Conservation (phyloP, 2,329 filamentous ascomycete species). For the Aspergillus ochraceoroseus region DNA sequence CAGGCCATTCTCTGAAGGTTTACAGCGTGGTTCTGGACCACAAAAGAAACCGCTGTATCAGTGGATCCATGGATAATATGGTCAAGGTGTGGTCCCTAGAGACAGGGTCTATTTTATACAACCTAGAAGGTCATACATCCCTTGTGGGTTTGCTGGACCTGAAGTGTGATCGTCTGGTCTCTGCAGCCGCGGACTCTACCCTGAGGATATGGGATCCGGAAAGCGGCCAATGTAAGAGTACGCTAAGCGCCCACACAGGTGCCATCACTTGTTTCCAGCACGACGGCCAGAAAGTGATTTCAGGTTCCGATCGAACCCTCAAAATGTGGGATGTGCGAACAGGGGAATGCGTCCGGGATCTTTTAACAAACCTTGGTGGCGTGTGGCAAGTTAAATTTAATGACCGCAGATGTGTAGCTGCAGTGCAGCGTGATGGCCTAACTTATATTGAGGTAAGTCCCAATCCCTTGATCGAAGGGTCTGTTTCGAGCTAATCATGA, state of each 20-base stretch:
- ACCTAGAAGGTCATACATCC: slow-evolving; percentile 85
- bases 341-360: slow-evolving; percentile 85
- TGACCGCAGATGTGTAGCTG: slow-evolving; percentile 87
- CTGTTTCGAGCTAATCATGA: slow-evolving; percentile 16
- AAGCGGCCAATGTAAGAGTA: slow-evolving; percentile 82
- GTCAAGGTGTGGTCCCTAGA: slow-evolving; percentile 97
- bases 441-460: slow-evolving; percentile 91
- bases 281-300: slow-evolving; percentile 93
- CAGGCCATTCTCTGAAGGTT: slow-evolving; percentile 86
- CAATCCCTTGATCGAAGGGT: background rate
- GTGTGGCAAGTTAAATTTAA: slow-evolving; percentile 99
- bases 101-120: slow-evolving; percentile 78
- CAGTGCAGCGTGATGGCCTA: slow-evolving; percentile 84
- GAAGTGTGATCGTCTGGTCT: slow-evolving; percentile 83
- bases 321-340: slow-evolving; percentile 98
- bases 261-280: slow-evolving; percentile 99
- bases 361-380: slow-evolving; percentile 88
- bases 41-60: slow-evolving; percentile 89
- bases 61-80: slow-evolving; percentile 94
- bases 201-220: slow-evolving; percentile 96
- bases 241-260: slow-evolving; percentile 86
- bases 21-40: slow-evolving; percentile 95
- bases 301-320: slow-evolving; percentile 86
- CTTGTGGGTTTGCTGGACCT: slow-evolving; percentile 89
- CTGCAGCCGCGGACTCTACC: slow-evolving; percentile 90